Conservation (phyloP, 1,284 basidiomycete genomes). For the Tetrapyrgos nigripes region DNA sequence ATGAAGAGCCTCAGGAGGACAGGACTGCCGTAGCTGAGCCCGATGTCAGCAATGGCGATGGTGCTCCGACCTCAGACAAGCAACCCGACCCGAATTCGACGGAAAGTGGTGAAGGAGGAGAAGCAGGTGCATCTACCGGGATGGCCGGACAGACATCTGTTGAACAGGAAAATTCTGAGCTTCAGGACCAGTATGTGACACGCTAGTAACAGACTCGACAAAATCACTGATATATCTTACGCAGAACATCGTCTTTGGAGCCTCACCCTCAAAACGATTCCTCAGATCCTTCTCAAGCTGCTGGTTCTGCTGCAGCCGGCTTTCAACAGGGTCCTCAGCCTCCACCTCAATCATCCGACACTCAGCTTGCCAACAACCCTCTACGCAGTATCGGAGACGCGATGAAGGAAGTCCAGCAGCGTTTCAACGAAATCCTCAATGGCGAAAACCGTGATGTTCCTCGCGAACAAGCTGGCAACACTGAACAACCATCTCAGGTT, state of each 20-base stretch:
- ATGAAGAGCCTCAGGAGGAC: constrained; percentile 31
- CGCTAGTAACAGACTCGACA: neutral
- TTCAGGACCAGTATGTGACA: constrained; percentile 36
- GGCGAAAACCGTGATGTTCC: constrained; percentile 41
- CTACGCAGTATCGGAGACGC: constrained; percentile 89
- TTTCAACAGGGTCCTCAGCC: constrained; percentile 52
- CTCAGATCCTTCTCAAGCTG: constrained; percentile 33
- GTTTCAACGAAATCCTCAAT: constrained; percentile 86
- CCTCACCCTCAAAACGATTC: constrained; percentile 31
- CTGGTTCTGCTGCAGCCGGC: constrained; percentile 47
- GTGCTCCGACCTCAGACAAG: constrained; percentile 37
- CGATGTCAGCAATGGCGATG: constrained; percentile 46
- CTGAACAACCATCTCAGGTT: constrained; percentile 61
- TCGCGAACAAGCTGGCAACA: constrained; percentile 38
- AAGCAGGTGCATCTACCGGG: constrained; percentile 38
- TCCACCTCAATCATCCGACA: constrained; percentile 40
- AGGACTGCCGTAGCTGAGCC: constrained; percentile 41
- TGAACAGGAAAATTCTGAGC: constrained; percentile 7
- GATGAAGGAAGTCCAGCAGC: constrained; percentile 83
- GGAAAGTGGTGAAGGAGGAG: constrained; percentile 37
- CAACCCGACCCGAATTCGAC: constrained; percentile 30
- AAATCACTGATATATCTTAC: neutral
- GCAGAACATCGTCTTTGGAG: constrained; percentile 20
- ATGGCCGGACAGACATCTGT: constrained; percentile 33
- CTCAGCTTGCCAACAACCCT: constrained; percentile 59